Evolutionary conservation across 257 asterid species (phyloP).

Genomic region (Cynanchum wilfordii): DNA sequence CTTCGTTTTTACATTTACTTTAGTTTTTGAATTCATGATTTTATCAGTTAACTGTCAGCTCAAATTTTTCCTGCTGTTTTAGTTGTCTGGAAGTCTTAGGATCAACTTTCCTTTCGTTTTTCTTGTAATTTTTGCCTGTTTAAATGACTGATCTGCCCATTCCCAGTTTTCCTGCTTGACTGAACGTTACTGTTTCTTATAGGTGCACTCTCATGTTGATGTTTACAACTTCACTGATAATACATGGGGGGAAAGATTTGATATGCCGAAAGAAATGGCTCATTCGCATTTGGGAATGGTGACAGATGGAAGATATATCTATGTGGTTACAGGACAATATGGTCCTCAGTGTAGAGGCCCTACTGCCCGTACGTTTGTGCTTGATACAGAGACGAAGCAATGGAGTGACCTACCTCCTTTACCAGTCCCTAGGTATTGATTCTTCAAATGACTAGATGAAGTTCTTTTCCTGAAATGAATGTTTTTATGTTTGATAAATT

Average conservation of each 20-base stretch:
- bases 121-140: neutral
- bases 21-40: neutral
- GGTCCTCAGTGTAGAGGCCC: slow-evolving; percentile 99
- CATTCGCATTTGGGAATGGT: slow-evolving; percentile 98
- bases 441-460: slow-evolving; percentile 7
- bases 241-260: slow-evolving; percentile 91
- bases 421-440: slow-evolving; percentile 71
- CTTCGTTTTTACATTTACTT: neutral
- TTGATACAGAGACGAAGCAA: slow-evolving; percentile 65
- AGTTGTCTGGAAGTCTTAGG: neutral
- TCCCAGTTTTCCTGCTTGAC: neutral
- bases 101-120: neutral
- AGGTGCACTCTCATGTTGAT: slow-evolving; percentile 98
- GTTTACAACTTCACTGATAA: slow-evolving; percentile 78
- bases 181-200: neutral
- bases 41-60: neutral
- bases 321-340: slow-evolving; percentile 79
- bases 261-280: slow-evolving; percentile 97
- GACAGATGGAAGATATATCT: slow-evolving; percentile 85
- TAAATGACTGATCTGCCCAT: neutral
- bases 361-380: slow-evolving; percentile 64
- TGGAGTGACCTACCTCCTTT: slow-evolving; percentile 74
- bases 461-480: neutral
- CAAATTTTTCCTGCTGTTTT: neutral
- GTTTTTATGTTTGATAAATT: slow-evolving; percentile 4